phyloP scores from a whole-genome alignment of 106 monocot species.

The Dendrobium chrysotoxum region DNA sequence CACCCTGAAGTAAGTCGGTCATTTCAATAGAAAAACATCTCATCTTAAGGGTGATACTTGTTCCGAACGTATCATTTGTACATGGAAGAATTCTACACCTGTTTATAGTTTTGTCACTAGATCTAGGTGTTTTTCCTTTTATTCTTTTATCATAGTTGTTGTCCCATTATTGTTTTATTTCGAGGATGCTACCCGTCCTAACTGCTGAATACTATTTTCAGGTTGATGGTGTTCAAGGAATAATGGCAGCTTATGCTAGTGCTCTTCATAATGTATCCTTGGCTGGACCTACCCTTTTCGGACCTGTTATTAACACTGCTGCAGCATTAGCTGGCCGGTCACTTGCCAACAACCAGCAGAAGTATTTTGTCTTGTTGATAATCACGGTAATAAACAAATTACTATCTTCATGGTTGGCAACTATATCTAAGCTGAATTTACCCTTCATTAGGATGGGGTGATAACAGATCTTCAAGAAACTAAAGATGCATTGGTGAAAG shows the following conservation, averaged over 20 bases:
- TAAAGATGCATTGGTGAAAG: constrained; percentile 77
- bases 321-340: constrained; percentile 63
- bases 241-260: constrained; percentile 88
- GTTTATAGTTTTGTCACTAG: background rate
- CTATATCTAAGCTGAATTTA: constrained; percentile 12
- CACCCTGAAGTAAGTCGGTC: constrained; percentile 52
- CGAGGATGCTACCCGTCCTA: background rate
- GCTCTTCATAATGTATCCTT: constrained; percentile 84
- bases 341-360: constrained; percentile 28
- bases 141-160: background rate
- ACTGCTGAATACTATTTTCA: constrained; percentile 22
- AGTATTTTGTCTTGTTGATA: constrained; percentile 81
- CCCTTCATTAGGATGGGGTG: constrained; percentile 68
- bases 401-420: background rate
- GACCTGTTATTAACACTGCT: constrained; percentile 67
- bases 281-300: constrained; percentile 94
- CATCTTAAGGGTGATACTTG: background rate
- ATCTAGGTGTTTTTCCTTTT: background rate
- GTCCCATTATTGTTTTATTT: too few relatives aligned
- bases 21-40: background rate
- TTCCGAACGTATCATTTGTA: background rate
- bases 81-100: background rate
- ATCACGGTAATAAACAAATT: constrained; percentile 47
- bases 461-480: constrained; percentile 94
- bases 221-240: constrained; percentile 90